These are phyloP conservation scores for Ogataea nitratoaversa DNA, from an alignment of 805 yeast species.

Conservation along the genomic window DNA sequence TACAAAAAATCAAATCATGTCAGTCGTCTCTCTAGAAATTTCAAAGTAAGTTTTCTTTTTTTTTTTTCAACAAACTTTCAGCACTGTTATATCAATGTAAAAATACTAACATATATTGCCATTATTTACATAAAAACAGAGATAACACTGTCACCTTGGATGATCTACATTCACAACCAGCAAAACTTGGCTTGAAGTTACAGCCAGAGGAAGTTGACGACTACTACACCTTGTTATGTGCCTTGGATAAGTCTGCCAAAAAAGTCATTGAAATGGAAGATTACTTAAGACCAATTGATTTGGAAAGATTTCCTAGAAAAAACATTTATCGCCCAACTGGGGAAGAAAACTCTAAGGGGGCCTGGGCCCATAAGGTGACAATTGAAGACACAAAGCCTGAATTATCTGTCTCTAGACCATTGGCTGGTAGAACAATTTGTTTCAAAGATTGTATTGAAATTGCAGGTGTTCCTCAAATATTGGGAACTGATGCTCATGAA, in stretches of 20 bases:
- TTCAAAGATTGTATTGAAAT: conserved; percentile 34
- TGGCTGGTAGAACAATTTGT: conserved; percentile 29
- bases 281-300: conserved; percentile 27
- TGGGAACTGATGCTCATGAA: conserved; percentile 33
- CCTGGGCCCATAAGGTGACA: conserved; percentile 28
- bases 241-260: conserved; percentile 26
- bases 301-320: conserved; percentile 30
- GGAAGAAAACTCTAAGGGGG: conserved; percentile 27
- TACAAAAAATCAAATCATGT: conserved; percentile 8
- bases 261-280: conserved; percentile 28
- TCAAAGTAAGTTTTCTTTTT: conserved; percentile 10
- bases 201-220: conserved; percentile 22
- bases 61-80: too few species aligned
- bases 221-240: conserved; percentile 24
- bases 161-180: conserved; percentile 20
- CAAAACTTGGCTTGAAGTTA: conserved; percentile 22
- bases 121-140: too few species aligned
- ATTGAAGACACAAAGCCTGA: conserved; percentile 25
- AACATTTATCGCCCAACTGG: conserved; percentile 23
- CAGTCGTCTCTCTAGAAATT: conserved; percentile 17
- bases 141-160: conserved; percentile 25
- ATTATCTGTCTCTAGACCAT: conserved; percentile 28
- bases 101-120: neutral
- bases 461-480: conserved; percentile 33
- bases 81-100: neutral